These are phyloP conservation scores for Pogostemon cablin DNA, from an alignment of 257 asterid species.

Conservation along the genomic window DNA sequence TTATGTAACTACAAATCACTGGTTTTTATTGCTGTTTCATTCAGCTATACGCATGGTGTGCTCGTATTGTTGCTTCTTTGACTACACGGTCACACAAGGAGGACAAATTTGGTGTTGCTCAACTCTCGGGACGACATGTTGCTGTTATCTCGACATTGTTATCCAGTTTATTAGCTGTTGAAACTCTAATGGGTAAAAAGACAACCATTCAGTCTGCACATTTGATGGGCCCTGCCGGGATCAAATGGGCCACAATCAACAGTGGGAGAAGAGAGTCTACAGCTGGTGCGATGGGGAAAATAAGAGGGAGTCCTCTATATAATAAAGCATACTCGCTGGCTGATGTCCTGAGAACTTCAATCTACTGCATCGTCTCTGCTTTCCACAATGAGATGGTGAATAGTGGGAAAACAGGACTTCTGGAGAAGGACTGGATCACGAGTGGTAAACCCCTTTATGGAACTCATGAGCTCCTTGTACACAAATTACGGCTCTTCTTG, in stretches of 20 bases:
- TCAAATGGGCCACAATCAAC: constrained; percentile 83
- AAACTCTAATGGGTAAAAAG: constrained; percentile 86
- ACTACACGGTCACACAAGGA: constrained; percentile 85
- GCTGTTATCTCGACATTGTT: constrained; percentile 72
- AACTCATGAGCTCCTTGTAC: constrained; percentile 72
- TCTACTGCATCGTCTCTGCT: constrained; percentile 66
- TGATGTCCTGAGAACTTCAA: constrained; percentile 74
- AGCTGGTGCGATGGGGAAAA: constrained; percentile 55
- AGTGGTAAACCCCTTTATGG: constrained; percentile 73
- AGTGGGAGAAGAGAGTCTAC: constrained; percentile 70
- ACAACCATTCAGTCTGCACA: constrained; percentile 63
- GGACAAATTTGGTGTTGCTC: constrained; percentile 92
- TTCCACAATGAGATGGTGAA: constrained; percentile 76
- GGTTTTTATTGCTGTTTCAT: constrained; percentile 35
- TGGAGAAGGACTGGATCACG: constrained; percentile 85
- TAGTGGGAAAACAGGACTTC: constrained; percentile 67
- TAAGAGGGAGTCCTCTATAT: constrained; percentile 74
- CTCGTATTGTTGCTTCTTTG: constrained; percentile 69
- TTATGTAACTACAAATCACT: constrained; percentile 5
- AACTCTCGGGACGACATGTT: constrained; percentile 83
- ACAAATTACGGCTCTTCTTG: constrained; percentile 75
- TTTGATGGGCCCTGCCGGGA: constrained; percentile 76
- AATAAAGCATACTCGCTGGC: constrained; percentile 78
- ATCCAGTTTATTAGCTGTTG: constrained; percentile 78
- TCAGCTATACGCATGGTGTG: constrained; percentile 90